These are phyloP conservation scores for Hypoxylon fuscum DNA, from an alignment of 495 filamentous ascomycete species.

Conservation along the genomic window DNA sequence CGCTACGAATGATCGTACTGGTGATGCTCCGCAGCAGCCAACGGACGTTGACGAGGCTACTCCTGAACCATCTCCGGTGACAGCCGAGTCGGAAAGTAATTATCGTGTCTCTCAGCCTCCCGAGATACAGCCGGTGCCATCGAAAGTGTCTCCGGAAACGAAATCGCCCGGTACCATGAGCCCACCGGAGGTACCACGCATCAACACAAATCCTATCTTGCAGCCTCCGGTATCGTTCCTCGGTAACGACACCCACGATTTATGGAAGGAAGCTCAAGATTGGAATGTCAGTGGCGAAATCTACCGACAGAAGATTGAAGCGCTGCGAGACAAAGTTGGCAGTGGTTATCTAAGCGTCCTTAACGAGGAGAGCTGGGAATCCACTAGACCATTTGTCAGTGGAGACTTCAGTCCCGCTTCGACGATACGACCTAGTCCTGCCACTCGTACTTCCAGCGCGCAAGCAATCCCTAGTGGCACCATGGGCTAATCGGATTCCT, in stretches of 20 bases:
- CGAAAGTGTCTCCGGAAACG: conserved; percentile 40
- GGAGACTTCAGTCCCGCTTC: conserved; percentile 53
- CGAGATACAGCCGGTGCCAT: conserved; percentile 39
- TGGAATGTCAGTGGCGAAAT: conserved; percentile 78
- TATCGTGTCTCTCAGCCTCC: conserved; percentile 57
- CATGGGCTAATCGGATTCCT: conserved; percentile 49
- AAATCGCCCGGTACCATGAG: conserved; percentile 40
- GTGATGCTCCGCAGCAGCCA: conserved; percentile 35
- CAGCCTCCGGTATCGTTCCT: conserved; percentile 53
- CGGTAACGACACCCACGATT: conserved; percentile 47
- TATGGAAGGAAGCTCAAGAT: conserved; percentile 60
- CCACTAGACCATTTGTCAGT: conserved; percentile 47
- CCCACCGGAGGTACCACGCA: conserved; percentile 55
- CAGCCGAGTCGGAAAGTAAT: conserved; percentile 43
- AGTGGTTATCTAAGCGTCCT: conserved; percentile 86
- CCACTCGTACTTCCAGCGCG: conserved; percentile 56
- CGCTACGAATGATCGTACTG: conserved; percentile 67
- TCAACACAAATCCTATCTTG: conserved; percentile 54
- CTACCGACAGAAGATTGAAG: conserved; percentile 86
- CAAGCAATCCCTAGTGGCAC: conserved; percentile 61
- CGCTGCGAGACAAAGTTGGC: conserved; percentile 82
- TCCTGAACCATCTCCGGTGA: neutral
- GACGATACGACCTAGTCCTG: conserved; percentile 52
- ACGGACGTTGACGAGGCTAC: conserved; percentile 7
- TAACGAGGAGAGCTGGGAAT: conserved; percentile 75